A percentile compares a stretch with the other conserved stretches of the same genome.
Conservation (phyloP, 768 basidiomycete genomes). For the Neoboletus magnificus region DNA sequence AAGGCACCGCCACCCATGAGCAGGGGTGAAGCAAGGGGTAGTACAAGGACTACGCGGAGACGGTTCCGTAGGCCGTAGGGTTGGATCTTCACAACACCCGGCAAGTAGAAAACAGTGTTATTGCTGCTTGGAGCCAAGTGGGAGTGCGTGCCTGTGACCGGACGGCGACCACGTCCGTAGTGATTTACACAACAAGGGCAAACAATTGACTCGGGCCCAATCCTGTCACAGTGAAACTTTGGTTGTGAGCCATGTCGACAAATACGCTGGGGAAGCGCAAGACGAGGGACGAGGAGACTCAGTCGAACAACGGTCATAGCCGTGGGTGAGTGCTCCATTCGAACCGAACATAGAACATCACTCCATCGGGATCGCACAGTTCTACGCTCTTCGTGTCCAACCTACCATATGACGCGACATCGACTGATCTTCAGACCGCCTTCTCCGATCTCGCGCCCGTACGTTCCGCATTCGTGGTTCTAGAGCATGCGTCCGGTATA, state of each 20-base stretch:
- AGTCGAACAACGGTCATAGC: background rate
- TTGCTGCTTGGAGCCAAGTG: background rate
- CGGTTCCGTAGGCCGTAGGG: background rate
- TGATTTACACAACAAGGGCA: constrained; percentile 1
- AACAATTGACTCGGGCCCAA: constrained; percentile 1
- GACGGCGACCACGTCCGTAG: too few species aligned
- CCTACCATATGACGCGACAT: constrained; percentile 86
- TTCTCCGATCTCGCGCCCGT: constrained; percentile 97
- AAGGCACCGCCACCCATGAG: background rate
- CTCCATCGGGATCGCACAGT: constrained; percentile 33
- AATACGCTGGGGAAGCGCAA: constrained; percentile 29
- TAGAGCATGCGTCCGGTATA: constrained; percentile 64
- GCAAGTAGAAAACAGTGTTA: background rate
- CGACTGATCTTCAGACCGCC: constrained; percentile 84
- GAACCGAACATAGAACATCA: background rate
- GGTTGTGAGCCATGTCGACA: constrained; percentile 3
- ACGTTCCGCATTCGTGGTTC: constrained; percentile 89
- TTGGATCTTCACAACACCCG: background rate
- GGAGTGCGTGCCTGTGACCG: too few species aligned
- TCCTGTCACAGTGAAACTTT: background rate
- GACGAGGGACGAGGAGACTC: constrained; percentile 16
- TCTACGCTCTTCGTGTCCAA: constrained; percentile 93
- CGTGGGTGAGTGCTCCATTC: constrained; percentile 25
- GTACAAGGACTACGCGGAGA: background rate
- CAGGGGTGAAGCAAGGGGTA: background rate